Evolutionary conservation across 2,329 filamentous ascomycete genomes (phyloP).

Genomic region (Podosphaera fusca): DNA sequence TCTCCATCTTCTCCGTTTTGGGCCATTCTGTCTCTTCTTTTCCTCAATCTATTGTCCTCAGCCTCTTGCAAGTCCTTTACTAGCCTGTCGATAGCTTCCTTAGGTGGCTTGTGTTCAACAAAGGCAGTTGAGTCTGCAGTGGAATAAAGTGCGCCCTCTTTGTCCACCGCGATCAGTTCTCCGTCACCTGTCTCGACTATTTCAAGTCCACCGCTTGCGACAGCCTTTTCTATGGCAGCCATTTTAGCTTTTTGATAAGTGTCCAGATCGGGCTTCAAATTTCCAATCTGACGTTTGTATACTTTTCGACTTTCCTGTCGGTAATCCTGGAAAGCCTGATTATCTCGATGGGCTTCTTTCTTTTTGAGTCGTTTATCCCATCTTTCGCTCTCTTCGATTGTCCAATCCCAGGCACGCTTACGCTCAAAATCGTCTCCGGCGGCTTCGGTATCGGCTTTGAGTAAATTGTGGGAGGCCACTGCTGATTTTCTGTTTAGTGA

Average conservation of each 20-base stretch:
- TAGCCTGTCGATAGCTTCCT: constrained; percentile 66
- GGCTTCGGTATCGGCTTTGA: constrained; percentile 76
- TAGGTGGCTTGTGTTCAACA: constrained; percentile 65
- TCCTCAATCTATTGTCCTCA: constrained; percentile 69
- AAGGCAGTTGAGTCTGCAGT: constrained; percentile 66
- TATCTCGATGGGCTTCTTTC: constrained; percentile 57
- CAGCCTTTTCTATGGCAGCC: constrained; percentile 62
- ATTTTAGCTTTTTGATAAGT: constrained; percentile 75
- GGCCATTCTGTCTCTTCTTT: constrained; percentile 55
- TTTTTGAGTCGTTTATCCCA: constrained; percentile 86
- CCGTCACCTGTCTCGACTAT: constrained; percentile 91
- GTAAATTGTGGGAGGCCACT: constrained; percentile 72
- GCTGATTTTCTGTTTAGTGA: constrained; percentile 69
- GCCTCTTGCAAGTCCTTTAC: constrained; percentile 73
- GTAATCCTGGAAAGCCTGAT: constrained; percentile 81
- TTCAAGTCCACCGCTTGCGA: constrained; percentile 63
- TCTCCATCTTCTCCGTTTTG: constrained; percentile 69
- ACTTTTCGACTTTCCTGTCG: constrained; percentile 69
- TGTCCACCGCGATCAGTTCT: constrained; percentile 83
- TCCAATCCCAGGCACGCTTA: constrained; percentile 98
- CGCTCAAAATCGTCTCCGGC: constrained; percentile 84
- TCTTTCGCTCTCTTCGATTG: constrained; percentile 72
- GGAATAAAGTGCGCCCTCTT: constrained; percentile 74
- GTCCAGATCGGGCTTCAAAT: constrained; percentile 55
- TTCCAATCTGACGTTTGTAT: constrained; percentile 74